A percentile compares a stretch with the other conserved stretches of the same genome.
Conservation (phyloP, 2,329 filamentous ascomycete genomes). For the Lecanosticta acicola region DNA sequence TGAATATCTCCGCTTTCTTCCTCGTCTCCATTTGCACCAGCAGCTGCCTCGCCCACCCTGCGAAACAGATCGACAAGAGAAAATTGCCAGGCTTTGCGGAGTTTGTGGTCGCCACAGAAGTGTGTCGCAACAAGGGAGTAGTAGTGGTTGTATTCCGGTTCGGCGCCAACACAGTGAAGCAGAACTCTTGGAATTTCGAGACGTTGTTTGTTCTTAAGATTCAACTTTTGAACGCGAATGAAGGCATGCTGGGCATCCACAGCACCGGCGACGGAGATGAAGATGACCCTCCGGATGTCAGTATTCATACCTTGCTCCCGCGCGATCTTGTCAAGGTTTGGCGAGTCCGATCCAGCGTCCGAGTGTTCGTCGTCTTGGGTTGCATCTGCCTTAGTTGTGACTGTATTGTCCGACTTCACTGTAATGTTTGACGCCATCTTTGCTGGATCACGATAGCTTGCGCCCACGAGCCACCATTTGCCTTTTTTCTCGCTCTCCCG, state of each 20-base stretch:
- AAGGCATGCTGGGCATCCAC: constrained; percentile 80
- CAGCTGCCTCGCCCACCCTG: constrained; percentile 72
- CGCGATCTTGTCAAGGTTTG: constrained; percentile 69
- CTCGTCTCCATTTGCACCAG: constrained; percentile 54
- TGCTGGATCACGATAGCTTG: constrained; percentile 64
- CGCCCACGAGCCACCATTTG: constrained; percentile 98
- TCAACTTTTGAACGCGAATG: constrained; percentile 70
- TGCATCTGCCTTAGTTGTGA: constrained; percentile 22
- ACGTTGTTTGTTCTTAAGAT: constrained; percentile 78
- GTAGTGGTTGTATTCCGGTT: constrained; percentile 84
- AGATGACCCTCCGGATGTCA: constrained; percentile 81
- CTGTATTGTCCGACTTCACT: no score
- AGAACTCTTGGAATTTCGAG: constrained; percentile 82
- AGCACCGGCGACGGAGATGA: constrained; percentile 82
- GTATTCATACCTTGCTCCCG: constrained; percentile 81
- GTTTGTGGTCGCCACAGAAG: constrained; percentile 65
- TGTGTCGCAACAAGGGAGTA: constrained; percentile 80
- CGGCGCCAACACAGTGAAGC: constrained; percentile 77
- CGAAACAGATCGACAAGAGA: constrained; percentile 81
- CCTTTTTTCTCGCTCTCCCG: constrained; percentile 77
- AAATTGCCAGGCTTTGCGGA: constrained; percentile 82
- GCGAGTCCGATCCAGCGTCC: constrained; percentile 32
- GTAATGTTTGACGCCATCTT: constrained; percentile 22
- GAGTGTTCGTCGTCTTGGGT: constrained; percentile 33
- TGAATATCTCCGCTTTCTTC: constrained; percentile 50